These are phyloP conservation scores for Colletotrichum theobromicola DNA, from an alignment of 2,329 filamentous ascomycete genomes.

Conservation along the genomic window DNA sequence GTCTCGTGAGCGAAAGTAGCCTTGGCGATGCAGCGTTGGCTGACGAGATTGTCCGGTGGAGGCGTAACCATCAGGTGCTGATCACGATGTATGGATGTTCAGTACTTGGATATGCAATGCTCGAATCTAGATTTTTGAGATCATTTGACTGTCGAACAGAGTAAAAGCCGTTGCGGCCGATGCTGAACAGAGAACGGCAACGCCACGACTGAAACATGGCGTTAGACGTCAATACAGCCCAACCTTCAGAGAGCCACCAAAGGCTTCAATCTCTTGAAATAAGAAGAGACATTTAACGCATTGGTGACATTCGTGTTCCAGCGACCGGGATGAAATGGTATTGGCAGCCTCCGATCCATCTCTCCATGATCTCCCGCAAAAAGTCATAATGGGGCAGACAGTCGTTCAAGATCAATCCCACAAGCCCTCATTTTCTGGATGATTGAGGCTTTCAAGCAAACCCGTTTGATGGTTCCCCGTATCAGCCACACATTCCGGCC, in stretches of 20 bases:
- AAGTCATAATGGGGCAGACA: too few relatives aligned
- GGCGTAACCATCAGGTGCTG: neutral
- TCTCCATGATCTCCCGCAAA: neutral
- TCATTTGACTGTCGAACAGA: neutral
- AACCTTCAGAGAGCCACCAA: neutral
- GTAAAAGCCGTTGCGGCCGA: neutral
- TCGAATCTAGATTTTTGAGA: neutral
- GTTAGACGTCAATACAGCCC: neutral
- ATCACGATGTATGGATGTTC: neutral
- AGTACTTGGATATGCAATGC: fast-evolving
- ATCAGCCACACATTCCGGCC: neutral
- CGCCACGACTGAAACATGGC: neutral
- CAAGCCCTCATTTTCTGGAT: neutral
- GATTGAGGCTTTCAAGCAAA: neutral
- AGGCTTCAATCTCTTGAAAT: too few relatives aligned
- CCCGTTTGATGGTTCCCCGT: neutral
- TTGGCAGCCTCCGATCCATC: neutral
- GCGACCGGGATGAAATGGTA: neutral
- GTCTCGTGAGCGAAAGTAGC: neutral
- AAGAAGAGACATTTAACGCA: too few relatives aligned
- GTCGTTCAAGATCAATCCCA: neutral
- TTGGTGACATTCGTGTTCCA: neutral
- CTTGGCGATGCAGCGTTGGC: neutral
- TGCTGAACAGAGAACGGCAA: neutral
- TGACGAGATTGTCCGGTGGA: neutral